A percentile compares a stretch with the other conserved stretches of the same genome.
phyloP scores from a whole-genome alignment of 164 flowering plant genomes.

The Buxus sempervirens region DNA sequence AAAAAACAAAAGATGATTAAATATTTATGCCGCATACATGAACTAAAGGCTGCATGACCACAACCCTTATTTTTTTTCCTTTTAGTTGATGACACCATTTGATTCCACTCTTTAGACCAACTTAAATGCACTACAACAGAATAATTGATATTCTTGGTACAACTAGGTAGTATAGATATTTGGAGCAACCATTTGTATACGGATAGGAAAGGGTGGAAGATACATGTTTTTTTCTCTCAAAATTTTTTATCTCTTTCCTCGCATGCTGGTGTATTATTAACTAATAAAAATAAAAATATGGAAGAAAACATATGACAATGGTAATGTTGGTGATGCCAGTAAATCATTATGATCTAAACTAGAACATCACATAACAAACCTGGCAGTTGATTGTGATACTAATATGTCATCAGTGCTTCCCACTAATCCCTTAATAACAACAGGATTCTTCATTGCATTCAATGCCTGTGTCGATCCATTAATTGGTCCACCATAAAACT shows the following conservation, averaged over 20 bases:
- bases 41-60: too few relatives aligned
- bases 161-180: background rate
- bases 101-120: background rate
- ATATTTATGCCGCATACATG: too few relatives aligned
- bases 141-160: background rate
- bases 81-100: too few relatives aligned
- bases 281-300: background rate
- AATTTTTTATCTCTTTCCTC: background rate
- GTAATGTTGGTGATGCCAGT: too few relatives aligned
- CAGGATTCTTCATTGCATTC: constrained; percentile 16
- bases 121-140: background rate
- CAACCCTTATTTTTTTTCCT: too few relatives aligned
- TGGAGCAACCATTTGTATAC: background rate
- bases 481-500: constrained; percentile 63
- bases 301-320: background rate
- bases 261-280: background rate
- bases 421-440: constrained; percentile 11
- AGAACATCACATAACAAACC: constrained; percentile 21
- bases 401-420: constrained; percentile 17
- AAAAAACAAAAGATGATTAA: too few relatives aligned
- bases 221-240: background rate
- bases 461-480: constrained; percentile 38
- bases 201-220: background rate
- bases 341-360: too few relatives aligned
- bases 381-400: constrained; percentile 10